Conservation (phyloP, 2,329 filamentous ascomycete species). For the Stachybotrys echinatus region DNA sequence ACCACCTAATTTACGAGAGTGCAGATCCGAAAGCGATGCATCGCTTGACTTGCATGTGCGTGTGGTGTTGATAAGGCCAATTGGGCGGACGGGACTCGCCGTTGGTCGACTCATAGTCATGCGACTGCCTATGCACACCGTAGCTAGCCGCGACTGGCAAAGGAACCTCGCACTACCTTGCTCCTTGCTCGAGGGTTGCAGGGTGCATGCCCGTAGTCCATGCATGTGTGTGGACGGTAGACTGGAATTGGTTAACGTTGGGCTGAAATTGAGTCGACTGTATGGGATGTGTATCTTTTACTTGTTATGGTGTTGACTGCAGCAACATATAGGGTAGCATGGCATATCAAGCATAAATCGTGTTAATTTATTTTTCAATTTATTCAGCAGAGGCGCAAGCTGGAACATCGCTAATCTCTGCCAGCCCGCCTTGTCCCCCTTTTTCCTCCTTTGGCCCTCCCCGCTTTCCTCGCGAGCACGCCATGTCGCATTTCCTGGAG, state of each 20-base stretch:
- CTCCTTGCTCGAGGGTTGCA: too few relatives aligned
- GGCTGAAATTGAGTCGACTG: not conserved
- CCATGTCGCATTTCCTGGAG: not conserved
- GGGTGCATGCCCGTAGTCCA: too few relatives aligned
- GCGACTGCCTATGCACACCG: too few relatives aligned
- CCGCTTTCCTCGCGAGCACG: not conserved
- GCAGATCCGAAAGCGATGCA: not conserved
- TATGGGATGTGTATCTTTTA: not conserved
- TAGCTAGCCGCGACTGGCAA: too few relatives aligned
- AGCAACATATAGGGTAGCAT: not conserved
- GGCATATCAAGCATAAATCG: not conserved
- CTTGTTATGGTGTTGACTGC: not conserved
- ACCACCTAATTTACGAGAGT: too few relatives aligned
- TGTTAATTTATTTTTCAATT: too few relatives aligned
- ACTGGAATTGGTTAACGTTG: not conserved
- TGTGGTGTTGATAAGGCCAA: not conserved
- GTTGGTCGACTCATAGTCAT: not conserved
- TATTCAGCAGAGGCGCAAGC: too few relatives aligned
- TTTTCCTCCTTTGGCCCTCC: not conserved
- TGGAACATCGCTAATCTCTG: too few relatives aligned
- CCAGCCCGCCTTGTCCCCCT: not conserved
- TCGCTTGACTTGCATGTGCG: not conserved
- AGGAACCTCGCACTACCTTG: too few relatives aligned
- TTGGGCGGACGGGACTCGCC: not conserved
- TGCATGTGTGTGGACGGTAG: too few relatives aligned